Base-by-base conservation (phyloP, 2,329 filamentous ascomycete species). In the Periconia sp. region DNA sequence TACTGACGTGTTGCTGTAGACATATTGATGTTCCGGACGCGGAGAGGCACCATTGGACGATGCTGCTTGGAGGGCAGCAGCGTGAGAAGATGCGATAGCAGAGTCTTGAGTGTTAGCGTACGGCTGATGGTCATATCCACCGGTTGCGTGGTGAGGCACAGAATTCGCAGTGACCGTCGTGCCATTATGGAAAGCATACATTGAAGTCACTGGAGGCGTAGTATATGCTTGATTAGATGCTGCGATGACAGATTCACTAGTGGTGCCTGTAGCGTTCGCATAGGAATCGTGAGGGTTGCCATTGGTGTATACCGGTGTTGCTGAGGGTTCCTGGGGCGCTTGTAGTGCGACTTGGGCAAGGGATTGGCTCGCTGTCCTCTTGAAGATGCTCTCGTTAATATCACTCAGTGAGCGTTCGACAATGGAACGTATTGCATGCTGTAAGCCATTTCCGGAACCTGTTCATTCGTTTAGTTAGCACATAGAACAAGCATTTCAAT, bases 371-470 rank as follows among this genome's bases (percentile, higher is more conserved):
- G 76, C 75, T 13, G 74, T 76, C 46, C 73, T 75, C 56, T 72
- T 76, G 42, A 71, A 71, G 41, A 77, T 71, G 61, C 71, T 77
- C 18, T 76, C 74, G 50, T 72, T 77, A 51, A 84, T 75, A 19
- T 76, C 74, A n/a, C 64, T 67, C 2, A 84, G 66, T 2, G 78
- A 79, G 30, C 76, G 73, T 46, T 81, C 76, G 8, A 81, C 75
- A 20, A 84, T 80, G 15, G 70, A 69, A 17, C 75, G 70, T n/a
- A 83, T 76, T 1, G 79, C 77, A 41, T 76, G 73, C 53, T 76
- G 77, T 11, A 84, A 70, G 17, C 75, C 74, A 41, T 74, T 71
- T 9, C 78, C 80, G 27, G 80, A 79, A 23, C 77, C 79, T 81
- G 49, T 54, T 19, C 6, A 52, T 37, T 10, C n/a, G 48, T 15